Base-by-base conservation (phyloP, 176 grass and related monocot species). In the Pharus latifolius region DNA sequence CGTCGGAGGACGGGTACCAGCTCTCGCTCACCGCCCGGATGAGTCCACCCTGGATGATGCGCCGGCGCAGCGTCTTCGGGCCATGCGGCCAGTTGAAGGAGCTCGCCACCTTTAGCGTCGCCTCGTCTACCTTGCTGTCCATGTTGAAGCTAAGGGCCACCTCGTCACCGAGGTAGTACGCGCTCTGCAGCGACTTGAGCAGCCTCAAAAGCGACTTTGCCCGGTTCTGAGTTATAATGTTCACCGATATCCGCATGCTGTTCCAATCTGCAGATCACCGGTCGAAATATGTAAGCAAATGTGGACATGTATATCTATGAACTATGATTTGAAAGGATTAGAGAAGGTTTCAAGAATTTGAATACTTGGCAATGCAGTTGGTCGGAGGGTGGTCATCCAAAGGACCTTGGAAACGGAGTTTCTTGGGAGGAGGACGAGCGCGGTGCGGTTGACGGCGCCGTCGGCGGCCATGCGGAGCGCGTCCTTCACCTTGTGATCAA, bases 11-110 rank as follows among this genome's bases (percentile, higher is more conserved):
- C 11, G 95, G 95, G 81, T 94, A 99, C 84, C 90, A 99, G 77
- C 95, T 99, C 84, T 99, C 95, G 53, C 90, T 99, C 7, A 99
- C 95, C 6, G 95, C 95, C 1, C 90, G 95, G 87, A 99, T 94
- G 4, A 99, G 80, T 0, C 95, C 95, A 4, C 95, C 95, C 57
- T 93, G 95, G 82, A 99, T 94, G 84, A 94, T 99, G 12, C 95
- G 67, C 7, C 95, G 84, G 2, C 89, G 82, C 1, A 99, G 73
- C n/a, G 74, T 75, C 70, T 99, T 99, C 2, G 76, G 52, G 1
- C 95, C 95, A 12, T 99, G 95, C 29, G 90, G 71, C 95, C 95
- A 99, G 0, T 71, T 40, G 43, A 93, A 94, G 14, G 84, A 70
- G 47, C 57, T 70, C 0, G 91, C 90, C 10, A 73, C 27, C 51